Base-by-base conservation (phyloP, 306 rosid species). In the Inga oerstediana region DNA sequence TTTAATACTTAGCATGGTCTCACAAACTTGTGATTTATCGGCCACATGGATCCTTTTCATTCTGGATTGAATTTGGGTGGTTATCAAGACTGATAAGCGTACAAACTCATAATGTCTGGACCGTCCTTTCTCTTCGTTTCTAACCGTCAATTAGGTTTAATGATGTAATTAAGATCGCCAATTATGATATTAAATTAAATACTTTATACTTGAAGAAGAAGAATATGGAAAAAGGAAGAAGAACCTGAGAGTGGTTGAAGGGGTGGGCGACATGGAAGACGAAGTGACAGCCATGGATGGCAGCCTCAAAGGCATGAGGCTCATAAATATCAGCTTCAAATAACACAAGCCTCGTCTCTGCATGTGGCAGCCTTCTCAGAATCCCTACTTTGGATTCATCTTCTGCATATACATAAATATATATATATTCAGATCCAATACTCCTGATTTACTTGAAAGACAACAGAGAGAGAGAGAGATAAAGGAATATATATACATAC, bases 261-360 rank as follows among this genome's bases (percentile, higher is more conserved):
- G 92, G 90, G 54, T 89, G 89, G 15, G 89, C 91, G 51, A 91
- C 78, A 43, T 86, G 92, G 64, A 91, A 89, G 71, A 89, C 94
- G 75, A 83, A 83, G 15, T 88, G 68, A 54, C 92, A 91, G 1
- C 89, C 91, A 44, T 77, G 37, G 70, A 88, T 81, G n/a, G 91
- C 88, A 7, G 75, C 44, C 14, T 83, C 85, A 45, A 83, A 91
- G 0, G 78, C 83, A 8, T 62, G 0, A 9, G 90, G 87, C 10
- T 79, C 75, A 45, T 88, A 48, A 4, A 91, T 46, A 24, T 88
- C 86, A 11, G 91, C 95, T 82, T 84, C 76, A 73, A 88, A 89
- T 15, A 91, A 78, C 58, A 77, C 71, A 61, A 91, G 12, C 22
- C 82, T 89, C 2, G 16, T 35, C 52, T 85, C 56, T 27, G 89